These are phyloP conservation scores for Zizania latifolia DNA, from an alignment of 176 grass and related monocot genomes.

Conservation along the genomic window DNA sequence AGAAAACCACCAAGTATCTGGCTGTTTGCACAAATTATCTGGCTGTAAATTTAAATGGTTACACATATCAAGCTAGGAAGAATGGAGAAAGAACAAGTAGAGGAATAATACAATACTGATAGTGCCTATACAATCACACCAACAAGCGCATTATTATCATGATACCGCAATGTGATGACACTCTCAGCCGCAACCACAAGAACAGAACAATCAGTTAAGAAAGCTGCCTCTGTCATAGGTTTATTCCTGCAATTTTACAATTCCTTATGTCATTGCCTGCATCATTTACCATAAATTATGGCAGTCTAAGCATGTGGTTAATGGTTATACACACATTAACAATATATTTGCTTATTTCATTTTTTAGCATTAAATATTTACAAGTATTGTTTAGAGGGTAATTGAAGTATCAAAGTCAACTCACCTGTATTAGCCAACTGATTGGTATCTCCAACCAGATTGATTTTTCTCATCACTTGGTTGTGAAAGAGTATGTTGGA, in stretches of 20 bases:
- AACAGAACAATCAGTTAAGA: constrained; percentile 90
- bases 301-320: not conserved
- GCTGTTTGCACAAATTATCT: too few species aligned
- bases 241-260: constrained; percentile 61
- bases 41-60: constrained; percentile 47
- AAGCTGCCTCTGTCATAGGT: constrained; percentile 74
- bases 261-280: not conserved
- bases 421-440: constrained; percentile 96
- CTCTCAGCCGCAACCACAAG: constrained; percentile 84
- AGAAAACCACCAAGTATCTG: too few species aligned
- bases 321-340: not conserved
- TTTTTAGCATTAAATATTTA: not conserved
- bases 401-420: constrained; percentile 16
- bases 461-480: constrained; percentile 35
- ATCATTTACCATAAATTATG: not conserved
- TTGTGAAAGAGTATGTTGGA: constrained; percentile 35
- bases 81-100: not conserved
- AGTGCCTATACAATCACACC: constrained; percentile 76
- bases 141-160: constrained; percentile 72
- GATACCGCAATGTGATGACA: constrained; percentile 85
- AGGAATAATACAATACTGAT: constrained; percentile 55
- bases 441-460: constrained; percentile 97
- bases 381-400: not conserved
- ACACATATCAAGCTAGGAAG: constrained; percentile 10
- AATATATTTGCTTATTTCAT: not conserved